Evolutionary conservation across 2,329 filamentous ascomycete species (phyloP).

Genomic region (Lachnellula cervina): DNA sequence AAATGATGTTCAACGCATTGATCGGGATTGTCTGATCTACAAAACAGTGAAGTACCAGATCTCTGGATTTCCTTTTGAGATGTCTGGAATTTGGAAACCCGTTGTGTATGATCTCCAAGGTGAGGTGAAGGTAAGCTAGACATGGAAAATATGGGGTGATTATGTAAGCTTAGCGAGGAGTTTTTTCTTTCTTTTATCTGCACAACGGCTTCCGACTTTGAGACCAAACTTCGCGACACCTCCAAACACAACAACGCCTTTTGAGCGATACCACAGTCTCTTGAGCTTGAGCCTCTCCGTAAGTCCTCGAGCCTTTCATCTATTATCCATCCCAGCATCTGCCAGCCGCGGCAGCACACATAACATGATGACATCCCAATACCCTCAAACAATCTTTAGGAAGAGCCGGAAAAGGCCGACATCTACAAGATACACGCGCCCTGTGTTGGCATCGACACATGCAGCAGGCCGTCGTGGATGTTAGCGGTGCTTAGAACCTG

Average conservation of each 20-base stretch:
- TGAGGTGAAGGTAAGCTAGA: background rate
- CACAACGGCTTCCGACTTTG: background rate
- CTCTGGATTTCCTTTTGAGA: background rate
- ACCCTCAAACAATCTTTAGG: slow-evolving; percentile 27
- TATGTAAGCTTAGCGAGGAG: background rate
- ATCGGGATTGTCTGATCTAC: slow-evolving; percentile 11
- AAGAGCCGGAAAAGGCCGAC: slow-evolving; percentile 30
- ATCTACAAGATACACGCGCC: slow-evolving; percentile 1
- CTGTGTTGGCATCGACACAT: slow-evolving; percentile 29
- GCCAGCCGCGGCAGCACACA: background rate
- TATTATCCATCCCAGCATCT: background rate
- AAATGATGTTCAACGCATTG: background rate
- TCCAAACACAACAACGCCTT: background rate
- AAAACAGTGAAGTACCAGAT: background rate
- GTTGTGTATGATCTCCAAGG: background rate
- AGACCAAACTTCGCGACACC: background rate
- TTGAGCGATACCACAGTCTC: background rate
- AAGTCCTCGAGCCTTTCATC: background rate
- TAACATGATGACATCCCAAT: slow-evolving; percentile 29
- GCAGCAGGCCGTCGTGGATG: slow-evolving; percentile 20
- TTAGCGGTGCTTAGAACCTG: slow-evolving; percentile 29
- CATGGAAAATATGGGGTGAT: background rate
- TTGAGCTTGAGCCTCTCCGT: background rate
- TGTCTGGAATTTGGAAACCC: background rate
- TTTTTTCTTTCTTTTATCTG: background rate